phyloP scores from a whole-genome alignment of 164 flowering plant species.

The Magnolia changhungtana region DNA sequence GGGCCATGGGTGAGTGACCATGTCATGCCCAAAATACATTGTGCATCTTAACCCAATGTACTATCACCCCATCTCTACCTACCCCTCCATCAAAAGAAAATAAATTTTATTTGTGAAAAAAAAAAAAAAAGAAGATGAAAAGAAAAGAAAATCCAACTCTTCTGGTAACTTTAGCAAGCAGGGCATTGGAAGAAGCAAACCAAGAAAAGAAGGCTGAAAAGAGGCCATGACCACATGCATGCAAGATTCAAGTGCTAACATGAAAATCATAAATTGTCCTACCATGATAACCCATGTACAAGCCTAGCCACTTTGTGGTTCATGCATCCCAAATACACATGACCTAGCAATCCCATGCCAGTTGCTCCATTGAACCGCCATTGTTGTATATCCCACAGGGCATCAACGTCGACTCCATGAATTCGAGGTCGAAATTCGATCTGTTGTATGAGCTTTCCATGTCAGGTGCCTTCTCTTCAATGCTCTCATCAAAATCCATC shows the following conservation, averaged over 20 bases:
- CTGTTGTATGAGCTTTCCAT: constrained; percentile 22
- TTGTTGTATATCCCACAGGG: constrained; percentile 30
- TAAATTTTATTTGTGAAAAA: not conserved
- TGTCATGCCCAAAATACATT: not conserved
- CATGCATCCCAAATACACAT: not conserved
- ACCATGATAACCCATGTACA: constrained; percentile 1
- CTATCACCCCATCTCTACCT: not conserved
- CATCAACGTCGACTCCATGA: constrained; percentile 38
- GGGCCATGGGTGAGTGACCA: not conserved
- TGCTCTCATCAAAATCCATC: constrained; percentile 12
- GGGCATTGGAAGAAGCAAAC: not conserved
- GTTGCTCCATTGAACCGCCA: constrained; percentile 30
- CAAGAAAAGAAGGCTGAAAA: not conserved
- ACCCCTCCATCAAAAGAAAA: not conserved
- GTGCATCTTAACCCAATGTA: not conserved
- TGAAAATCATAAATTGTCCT: not conserved
- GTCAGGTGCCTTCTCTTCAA: constrained; percentile 16
- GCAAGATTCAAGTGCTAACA: not conserved
- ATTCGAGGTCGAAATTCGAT: constrained; percentile 35
- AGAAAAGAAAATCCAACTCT: not conserved
- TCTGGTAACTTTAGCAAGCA: not conserved
- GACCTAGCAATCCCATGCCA: constrained; percentile 40
- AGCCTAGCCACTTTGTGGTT: not conserved
- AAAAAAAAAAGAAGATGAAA: not conserved
- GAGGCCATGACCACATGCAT: not conserved